These are phyloP conservation scores for Berkeleyomyces rouxiae DNA, from an alignment of 2,329 filamentous ascomycete species.

Conservation along the genomic window DNA sequence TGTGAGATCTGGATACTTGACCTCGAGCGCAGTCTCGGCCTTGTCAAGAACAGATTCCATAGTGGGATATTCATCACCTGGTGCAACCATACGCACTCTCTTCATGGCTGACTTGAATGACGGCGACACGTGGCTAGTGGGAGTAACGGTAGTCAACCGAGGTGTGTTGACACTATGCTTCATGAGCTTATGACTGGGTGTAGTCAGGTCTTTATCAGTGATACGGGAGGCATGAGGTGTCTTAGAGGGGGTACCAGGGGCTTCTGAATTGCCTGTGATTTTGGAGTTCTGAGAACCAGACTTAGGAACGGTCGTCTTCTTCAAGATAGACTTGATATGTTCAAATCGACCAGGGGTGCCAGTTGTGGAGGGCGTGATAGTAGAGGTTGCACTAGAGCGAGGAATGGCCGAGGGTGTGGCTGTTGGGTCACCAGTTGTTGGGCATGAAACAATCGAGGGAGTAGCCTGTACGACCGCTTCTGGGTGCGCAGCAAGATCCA, in stretches of 20 bases:
- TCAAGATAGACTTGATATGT: conserved; percentile 41
- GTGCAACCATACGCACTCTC: conserved; percentile 13
- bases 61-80: conserved; percentile 21
- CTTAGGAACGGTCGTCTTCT: conserved; percentile 22
- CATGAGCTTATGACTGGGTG: conserved; percentile 46
- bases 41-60: conserved; percentile 19
- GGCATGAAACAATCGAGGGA: neutral
- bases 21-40: conserved; percentile 17
- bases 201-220: conserved; percentile 33
- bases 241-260: conserved; percentile 18
- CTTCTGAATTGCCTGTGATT: conserved; percentile 29
- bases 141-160: conserved; percentile 29
- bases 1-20: conserved; percentile 38
- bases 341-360: conserved; percentile 35
- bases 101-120: conserved; percentile 13
- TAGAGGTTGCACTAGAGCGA: conserved; percentile 16
- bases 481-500: conserved; percentile 15
- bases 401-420: neutral
- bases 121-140: conserved; percentile 9
- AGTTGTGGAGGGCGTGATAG: conserved; percentile 18
- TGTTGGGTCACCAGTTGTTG: neutral
- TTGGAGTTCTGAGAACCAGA: conserved; percentile 17
- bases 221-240: conserved; percentile 25
- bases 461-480: neutral
- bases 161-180: conserved; percentile 74